Conservation (phyloP, 345 rosid species). For the Pseudoturritis turrita region DNA sequence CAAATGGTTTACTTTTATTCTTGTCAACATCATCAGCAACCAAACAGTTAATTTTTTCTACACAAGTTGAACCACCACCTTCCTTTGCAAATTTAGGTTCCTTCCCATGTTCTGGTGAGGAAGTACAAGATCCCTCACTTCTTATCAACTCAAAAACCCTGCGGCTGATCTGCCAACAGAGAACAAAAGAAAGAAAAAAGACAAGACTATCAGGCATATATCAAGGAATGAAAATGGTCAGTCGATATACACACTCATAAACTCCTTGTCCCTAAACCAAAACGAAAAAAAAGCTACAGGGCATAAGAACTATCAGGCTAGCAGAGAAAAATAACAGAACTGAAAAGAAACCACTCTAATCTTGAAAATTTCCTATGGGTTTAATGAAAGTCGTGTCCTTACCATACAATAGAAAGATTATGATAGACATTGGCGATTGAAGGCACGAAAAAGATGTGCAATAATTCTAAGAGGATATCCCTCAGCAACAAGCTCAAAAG, state of each 20-base stretch:
- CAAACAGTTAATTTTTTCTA: conserved; percentile 20
- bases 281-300: neutral
- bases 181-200: neutral
- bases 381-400: neutral
- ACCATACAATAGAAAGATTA: neutral
- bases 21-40: conserved; percentile 34
- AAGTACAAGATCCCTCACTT: conserved; percentile 44
- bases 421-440: neutral
- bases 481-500: neutral
- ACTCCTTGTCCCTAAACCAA: neutral
- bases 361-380: neutral
- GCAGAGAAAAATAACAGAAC: neutral
- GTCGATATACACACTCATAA: no score
- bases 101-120: conserved; percentile 37
- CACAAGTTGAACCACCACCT: conserved; percentile 19
- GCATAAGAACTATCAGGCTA: neutral
- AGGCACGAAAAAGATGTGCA: neutral
- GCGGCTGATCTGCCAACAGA: conserved; percentile 60
- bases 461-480: neutral
- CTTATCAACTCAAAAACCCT: conserved; percentile 76
- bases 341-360: neutral
- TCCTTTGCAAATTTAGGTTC: conserved; percentile 39
- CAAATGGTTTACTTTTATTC: conserved; percentile 57
- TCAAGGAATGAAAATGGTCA: neutral
- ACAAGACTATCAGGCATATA: conserved; percentile 2